phyloP scores from a whole-genome alignment of 768 basidiomycete species.

The Mycena pura region DNA sequence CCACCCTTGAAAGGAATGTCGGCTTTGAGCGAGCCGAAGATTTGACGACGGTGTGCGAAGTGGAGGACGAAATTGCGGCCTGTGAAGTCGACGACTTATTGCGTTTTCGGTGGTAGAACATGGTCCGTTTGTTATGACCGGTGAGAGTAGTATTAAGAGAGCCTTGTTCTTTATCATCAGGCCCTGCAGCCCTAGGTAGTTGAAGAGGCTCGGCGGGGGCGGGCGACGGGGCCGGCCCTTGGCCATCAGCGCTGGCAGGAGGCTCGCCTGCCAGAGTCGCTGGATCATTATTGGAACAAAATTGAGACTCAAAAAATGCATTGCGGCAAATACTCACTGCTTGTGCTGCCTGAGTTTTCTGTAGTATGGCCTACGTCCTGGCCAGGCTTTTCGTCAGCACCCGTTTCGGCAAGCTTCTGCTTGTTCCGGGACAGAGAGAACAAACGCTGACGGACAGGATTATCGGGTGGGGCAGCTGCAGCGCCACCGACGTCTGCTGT shows the following conservation, averaged over 20 bases:
- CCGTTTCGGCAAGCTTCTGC: conserved; percentile 26
- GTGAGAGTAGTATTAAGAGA: conserved; percentile 49
- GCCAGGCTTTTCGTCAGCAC: conserved; percentile 21
- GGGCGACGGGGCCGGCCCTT: conserved; percentile 33
- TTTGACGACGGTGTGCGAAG: conserved; percentile 42
- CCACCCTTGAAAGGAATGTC: conserved; percentile 41
- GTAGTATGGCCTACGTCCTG: conserved; percentile 26
- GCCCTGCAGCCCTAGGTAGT: conserved; percentile 23
- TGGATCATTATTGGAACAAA: conserved; percentile 14
- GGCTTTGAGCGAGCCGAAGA: conserved; percentile 30
- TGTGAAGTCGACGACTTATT: conserved; percentile 44
- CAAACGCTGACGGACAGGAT: conserved; percentile 25
- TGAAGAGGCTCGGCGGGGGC: conserved; percentile 22
- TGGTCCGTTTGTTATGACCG: conserved; percentile 40
- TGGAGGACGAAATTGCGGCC: conserved; percentile 40
- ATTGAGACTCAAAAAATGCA: conserved; percentile 5
- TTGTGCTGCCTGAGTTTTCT: conserved; percentile 35
- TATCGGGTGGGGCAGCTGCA: conserved; percentile 4
- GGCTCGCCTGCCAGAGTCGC: conserved; percentile 31
- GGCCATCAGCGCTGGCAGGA: conserved; percentile 22
- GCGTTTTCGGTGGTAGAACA: conserved; percentile 51
- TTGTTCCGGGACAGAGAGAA: conserved; percentile 26
- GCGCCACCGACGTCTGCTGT: conserved; percentile 10
- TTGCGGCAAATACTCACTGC: conserved; percentile 29
- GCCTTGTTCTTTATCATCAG: conserved; percentile 46